Percentiles rank a stretch among this genome's conserved stretches.
phyloP scores from a whole-genome alignment of 371 early-diverging fungal genomes.

The Blakeslea trispora region DNA sequence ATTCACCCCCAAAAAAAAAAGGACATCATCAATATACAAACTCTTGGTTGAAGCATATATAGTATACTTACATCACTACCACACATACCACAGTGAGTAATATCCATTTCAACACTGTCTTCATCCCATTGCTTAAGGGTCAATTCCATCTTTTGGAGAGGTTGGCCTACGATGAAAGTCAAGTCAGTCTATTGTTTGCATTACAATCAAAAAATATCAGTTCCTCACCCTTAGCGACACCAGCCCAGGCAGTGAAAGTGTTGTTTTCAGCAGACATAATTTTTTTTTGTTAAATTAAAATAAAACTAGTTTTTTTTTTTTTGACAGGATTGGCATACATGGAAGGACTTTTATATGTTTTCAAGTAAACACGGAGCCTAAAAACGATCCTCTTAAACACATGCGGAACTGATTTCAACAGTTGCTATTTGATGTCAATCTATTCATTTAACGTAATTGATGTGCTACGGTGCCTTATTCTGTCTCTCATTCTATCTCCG shows the following conservation, averaged over 20 bases:
- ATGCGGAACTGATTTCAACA: too few relatives aligned
- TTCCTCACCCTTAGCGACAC: slow-evolving; percentile 2
- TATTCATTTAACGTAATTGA: too few relatives aligned
- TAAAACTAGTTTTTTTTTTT: too few relatives aligned
- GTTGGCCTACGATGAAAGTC: slow-evolving; percentile 7
- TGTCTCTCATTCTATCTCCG: too few relatives aligned
- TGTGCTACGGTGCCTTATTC: too few relatives aligned
- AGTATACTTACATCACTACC: slow-evolving; percentile 28
- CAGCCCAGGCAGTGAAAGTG: slow-evolving; percentile 37
- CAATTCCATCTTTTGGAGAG: slow-evolving; percentile 15
- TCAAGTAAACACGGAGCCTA: too few relatives aligned
- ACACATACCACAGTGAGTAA: slow-evolving; percentile 53
- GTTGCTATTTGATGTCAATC: too few relatives aligned
- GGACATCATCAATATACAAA: too few relatives aligned
- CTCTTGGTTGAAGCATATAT: too few relatives aligned
- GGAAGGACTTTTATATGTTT: too few relatives aligned
- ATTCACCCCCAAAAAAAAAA: background rate
- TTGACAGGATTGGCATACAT: too few relatives aligned
- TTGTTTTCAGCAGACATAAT: slow-evolving; percentile 36
- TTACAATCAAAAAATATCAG: background rate
- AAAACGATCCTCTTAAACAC: too few relatives aligned
- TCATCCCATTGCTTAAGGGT: slow-evolving; percentile 26
- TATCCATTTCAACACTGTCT: slow-evolving; percentile 49
- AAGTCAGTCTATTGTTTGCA: background rate
- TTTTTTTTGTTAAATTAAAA: background rate